phyloP scores from a whole-genome alignment of 2,329 filamentous ascomycete genomes.

The Penicillium thymicola region DNA sequence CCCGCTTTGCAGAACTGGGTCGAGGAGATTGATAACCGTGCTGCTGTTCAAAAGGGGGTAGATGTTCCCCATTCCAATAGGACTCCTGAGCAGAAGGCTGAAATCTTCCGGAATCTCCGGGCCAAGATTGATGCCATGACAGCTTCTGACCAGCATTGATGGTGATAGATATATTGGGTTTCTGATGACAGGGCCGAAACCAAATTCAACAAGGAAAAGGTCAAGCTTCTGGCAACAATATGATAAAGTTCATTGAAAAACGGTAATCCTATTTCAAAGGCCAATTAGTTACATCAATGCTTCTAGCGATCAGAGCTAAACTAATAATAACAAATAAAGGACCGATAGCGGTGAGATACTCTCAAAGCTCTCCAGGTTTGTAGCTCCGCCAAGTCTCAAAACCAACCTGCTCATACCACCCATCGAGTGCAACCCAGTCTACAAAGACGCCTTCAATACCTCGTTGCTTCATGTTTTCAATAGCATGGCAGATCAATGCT shows the following conservation, averaged over 20 bases:
- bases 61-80: conserved; percentile 16
- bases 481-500: conserved; percentile 43
- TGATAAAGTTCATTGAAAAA: neutral
- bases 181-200: neutral
- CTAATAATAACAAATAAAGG: neutral
- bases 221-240: neutral
- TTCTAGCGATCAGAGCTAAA: neutral
- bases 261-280: neutral
- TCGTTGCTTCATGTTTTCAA: conserved; percentile 43
- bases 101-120: conserved; percentile 12
- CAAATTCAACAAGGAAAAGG: neutral
- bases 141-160: conserved; percentile 21
- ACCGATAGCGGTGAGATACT: neutral
- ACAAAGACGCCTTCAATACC: conserved; percentile 45
- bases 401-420: conserved; percentile 47
- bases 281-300: neutral
- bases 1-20: conserved; percentile 33
- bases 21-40: conserved; percentile 28
- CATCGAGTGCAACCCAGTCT: conserved; percentile 44
- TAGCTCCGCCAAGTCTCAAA: conserved; percentile 43
- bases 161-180: neutral
- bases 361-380: conserved; percentile 29
- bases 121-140: conserved; percentile 22
- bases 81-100: conserved; percentile 13
- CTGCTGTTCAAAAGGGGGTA: conserved; percentile 28